Conservation (phyloP, 176 grass and related monocot species). For the Musa troglodytarum region DNA sequence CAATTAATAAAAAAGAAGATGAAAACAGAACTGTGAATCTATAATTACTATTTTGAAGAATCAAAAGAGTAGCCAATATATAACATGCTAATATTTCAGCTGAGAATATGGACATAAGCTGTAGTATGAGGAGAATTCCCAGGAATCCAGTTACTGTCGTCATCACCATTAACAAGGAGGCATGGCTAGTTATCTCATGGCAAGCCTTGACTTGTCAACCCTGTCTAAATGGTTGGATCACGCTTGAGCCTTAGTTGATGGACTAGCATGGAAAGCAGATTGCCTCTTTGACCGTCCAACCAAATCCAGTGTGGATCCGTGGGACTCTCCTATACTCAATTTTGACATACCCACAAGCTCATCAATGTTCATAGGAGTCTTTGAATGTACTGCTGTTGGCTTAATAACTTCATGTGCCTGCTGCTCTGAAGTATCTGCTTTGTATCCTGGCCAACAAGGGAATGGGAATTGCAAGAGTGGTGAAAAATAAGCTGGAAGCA, state of each 20-base stretch:
- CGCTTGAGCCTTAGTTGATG: slow-evolving; percentile 65
- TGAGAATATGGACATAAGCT: no score
- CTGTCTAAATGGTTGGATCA: slow-evolving; percentile 25
- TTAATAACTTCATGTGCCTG: slow-evolving; percentile 87
- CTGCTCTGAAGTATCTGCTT: slow-evolving; percentile 38
- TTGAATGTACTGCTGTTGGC: slow-evolving; percentile 81
- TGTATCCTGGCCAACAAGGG: slow-evolving; percentile 57
- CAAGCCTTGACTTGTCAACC: not conserved
- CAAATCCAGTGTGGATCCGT: slow-evolving; percentile 47
- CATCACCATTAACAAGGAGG: slow-evolving; percentile 12
- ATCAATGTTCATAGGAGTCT: slow-evolving; percentile 72
- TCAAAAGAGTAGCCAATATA: no score
- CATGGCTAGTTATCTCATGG: slow-evolving; percentile 17
- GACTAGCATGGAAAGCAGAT: slow-evolving; percentile 96
- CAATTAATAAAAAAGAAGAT: no score
- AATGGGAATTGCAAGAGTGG: slow-evolving; percentile 66
- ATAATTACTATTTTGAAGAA: no score
- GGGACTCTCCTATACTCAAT: slow-evolving; percentile 67
- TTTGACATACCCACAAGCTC: slow-evolving; percentile 88
- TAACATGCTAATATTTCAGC: no score
- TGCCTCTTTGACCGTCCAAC: slow-evolving; percentile 68
- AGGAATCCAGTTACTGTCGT: no score
- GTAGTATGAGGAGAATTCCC: no score
- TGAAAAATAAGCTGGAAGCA: slow-evolving; percentile 75
- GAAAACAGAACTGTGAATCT: no score